These are phyloP conservation scores for Cryptosporidium ryanae DNA, from an alignment of 169 alveolate genomes.

Conservation along the genomic window DNA sequence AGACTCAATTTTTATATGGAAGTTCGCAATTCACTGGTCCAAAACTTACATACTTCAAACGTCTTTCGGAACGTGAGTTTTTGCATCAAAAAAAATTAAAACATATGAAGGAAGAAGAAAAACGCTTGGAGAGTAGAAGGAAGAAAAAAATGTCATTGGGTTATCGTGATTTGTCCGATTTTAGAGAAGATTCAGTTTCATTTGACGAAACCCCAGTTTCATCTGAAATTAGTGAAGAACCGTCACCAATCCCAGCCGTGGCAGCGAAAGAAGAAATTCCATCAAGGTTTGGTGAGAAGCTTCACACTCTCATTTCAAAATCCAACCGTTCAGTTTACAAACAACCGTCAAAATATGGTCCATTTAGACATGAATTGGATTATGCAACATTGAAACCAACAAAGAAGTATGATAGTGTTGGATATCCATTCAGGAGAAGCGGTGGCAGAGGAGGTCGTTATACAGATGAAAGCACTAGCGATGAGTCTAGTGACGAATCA, in stretches of 20 bases:
- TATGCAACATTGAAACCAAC: constrained; percentile 47
- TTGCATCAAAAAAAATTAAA: constrained; percentile 11
- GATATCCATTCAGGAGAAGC: neutral
- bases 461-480: neutral
- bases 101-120: constrained; percentile 33
- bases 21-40: constrained; percentile 7
- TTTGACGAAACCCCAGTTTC: constrained; percentile 27
- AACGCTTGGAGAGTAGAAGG: constrained; percentile 25
- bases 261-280: constrained; percentile 12
- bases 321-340: neutral
- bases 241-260: constrained; percentile 45
- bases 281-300: constrained; percentile 17
- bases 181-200: neutral
- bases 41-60: constrained; percentile 26
- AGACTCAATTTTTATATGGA: constrained; percentile 43
- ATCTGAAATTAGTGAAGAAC: constrained; percentile 31
- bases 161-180: constrained; percentile 11
- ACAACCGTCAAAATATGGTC: neutral
- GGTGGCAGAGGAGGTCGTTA: neutral
- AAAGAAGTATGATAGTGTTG: neutral
- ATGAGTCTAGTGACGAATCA: neutral
- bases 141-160: constrained; percentile 33
- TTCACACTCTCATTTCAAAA: constrained; percentile 41
- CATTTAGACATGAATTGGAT: neutral
- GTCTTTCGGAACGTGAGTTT: constrained; percentile 70